phyloP scores from a whole-genome alignment of 192 early-diverging fungal species.

The Coemansia sp. region DNA sequence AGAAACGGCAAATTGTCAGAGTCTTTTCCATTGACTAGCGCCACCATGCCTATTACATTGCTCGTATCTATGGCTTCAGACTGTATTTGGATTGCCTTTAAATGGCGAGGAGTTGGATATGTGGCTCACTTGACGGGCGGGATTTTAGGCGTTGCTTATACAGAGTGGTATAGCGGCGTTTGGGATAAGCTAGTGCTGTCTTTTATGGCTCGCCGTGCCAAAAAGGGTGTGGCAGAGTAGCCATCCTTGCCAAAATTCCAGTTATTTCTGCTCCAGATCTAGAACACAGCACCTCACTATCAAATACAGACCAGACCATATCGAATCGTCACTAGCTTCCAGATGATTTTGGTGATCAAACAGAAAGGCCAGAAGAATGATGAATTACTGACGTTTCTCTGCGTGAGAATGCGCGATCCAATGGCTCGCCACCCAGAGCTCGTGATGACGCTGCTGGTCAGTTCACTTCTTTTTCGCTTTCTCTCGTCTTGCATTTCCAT shows the following conservation, averaged over 20 bases:
- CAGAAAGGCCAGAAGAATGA: no score
- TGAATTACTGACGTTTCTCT: neutral
- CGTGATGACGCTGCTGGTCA: neutral
- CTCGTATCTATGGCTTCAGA: slow-evolving; percentile 71
- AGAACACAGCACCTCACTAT: neutral
- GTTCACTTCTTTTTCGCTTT: neutral
- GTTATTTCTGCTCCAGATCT: neutral
- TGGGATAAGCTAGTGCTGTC: slow-evolving; percentile 19
- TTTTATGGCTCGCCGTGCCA: neutral
- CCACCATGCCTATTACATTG: slow-evolving; percentile 63
- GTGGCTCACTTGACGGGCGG: slow-evolving; percentile 73
- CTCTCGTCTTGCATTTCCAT: slow-evolving; percentile 4
- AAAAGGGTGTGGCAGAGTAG: neutral
- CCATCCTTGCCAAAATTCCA: neutral
- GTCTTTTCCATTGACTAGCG: slow-evolving; percentile 61
- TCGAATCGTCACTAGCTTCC: neutral
- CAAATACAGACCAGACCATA: neutral
- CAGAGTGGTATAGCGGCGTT: slow-evolving; percentile 47
- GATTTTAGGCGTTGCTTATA: slow-evolving; percentile 62
- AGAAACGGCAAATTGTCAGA: slow-evolving; percentile 62
- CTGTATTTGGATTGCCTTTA: slow-evolving; percentile 66
- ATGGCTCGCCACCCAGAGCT: neutral
- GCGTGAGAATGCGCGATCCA: neutral
- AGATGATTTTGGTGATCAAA: neutral
- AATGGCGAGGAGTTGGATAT: slow-evolving; percentile 80